Evolutionary conservation across 2,329 filamentous ascomycete genomes (phyloP).

Genomic region (Penicillium sp.): DNA sequence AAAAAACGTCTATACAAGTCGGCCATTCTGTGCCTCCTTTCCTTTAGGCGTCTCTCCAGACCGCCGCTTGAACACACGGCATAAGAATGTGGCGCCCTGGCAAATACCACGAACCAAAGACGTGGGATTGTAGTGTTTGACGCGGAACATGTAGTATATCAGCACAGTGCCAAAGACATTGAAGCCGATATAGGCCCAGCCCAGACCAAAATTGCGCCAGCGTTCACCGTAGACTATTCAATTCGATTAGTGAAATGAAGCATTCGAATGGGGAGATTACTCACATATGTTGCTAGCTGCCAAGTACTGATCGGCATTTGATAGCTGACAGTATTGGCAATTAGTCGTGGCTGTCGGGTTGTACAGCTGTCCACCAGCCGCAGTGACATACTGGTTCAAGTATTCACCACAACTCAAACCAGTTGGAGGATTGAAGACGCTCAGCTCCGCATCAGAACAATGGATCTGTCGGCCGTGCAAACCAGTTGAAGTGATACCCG

Average conservation of each 20-base stretch:
- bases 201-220: conserved; percentile 71
- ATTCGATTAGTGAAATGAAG: conserved; percentile 2
- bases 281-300: conserved; percentile 50
- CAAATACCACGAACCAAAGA: conserved; percentile 30
- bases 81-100: conserved; percentile 26
- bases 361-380: conserved; percentile 58
- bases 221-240: conserved; percentile 56
- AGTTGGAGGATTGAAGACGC: conserved; percentile 65
- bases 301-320: conserved; percentile 47
- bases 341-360: conserved; percentile 52
- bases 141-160: conserved; percentile 57
- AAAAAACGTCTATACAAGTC: conserved; percentile 24
- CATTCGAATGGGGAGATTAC: conserved; percentile 1
- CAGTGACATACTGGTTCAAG: conserved; percentile 55
- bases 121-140: conserved; percentile 48
- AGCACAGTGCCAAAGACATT: conserved; percentile 61
- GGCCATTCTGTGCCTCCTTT: conserved; percentile 36
- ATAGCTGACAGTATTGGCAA: conserved; percentile 57
- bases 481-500: conserved; percentile 71
- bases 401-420: conserved; percentile 66
- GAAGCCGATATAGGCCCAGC: conserved; percentile 64
- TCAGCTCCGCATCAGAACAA: conserved; percentile 72
- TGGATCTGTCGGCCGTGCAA: conserved; percentile 68
- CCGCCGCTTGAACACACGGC: conserved; percentile 37
- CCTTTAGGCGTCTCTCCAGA: conserved; percentile 35